Evolutionary conservation across 2,329 filamentous ascomycete genomes (phyloP), one percentile per base, ranked within the genome.

Genomic region (Colletotrichum euphorbiae): DNA sequence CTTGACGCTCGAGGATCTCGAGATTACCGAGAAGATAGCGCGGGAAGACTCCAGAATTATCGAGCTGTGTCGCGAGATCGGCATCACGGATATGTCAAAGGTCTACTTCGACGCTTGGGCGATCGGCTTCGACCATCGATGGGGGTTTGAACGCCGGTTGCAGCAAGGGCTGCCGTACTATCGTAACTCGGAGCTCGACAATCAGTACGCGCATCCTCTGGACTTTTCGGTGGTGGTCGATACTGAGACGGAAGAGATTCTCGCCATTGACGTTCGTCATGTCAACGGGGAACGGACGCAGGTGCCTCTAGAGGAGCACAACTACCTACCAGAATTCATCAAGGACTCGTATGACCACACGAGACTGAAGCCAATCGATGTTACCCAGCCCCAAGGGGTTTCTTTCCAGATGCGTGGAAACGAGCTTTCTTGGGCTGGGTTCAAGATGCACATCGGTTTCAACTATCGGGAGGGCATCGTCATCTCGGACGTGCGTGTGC

Each of bases 81-180:
- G 92, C 21, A 93, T 95, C 70, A 84, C 89, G 72, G 91, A 94
- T 73, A 95, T 95, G 92, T 81, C 91, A 78, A 93, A 94, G 79
- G 90, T 95, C 40, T 94, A 92, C 79, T 91, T 92, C 77, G 92
- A 95, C 77, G 91, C 91, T 46, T 95, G 92, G 92, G 93, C 92
- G 1, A 94, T 95, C 78, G 92, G 92, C 36, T 92, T 92, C 71
- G 92, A 95, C 73, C 88, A 92, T 76, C 89, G 92, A 55, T 94
- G 93, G 77, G 92, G 92, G 57, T 91, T 83, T 64, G 83, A 84
- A 63, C 84, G 92, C 42, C 87, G 92, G 65, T 85, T 94, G 8
- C 92, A 95, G 79, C 92, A 95, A 80, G 92, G 91, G 12, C 81
- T 95, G 31, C 92, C 93, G 86, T 94, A 94, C 80, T 94, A 93